Evolutionary conservation across 2,329 filamentous ascomycete genomes (phyloP).

Genomic region (Cryphonectria japonica): DNA sequence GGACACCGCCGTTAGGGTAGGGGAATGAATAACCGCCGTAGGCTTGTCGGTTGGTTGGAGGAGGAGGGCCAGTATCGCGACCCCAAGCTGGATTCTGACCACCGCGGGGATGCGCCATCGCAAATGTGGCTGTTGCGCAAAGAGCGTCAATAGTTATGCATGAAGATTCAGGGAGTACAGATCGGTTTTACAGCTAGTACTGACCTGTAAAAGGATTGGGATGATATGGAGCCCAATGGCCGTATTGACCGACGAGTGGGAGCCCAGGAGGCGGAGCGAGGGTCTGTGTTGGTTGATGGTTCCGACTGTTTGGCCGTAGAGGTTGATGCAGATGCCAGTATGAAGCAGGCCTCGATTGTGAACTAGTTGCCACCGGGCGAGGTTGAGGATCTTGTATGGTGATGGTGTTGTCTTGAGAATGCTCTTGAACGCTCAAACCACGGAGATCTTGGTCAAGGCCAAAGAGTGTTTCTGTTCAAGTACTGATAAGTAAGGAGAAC

Average conservation of each 20-base stretch:
- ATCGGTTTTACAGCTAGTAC: neutral
- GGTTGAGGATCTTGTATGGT: neutral
- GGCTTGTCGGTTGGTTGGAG: constrained; percentile 4
- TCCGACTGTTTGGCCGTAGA: neutral
- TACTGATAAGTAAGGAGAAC: neutral
- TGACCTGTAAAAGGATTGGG: neutral
- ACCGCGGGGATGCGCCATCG: constrained; percentile 5
- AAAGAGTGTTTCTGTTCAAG: neutral
- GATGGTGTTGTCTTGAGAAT: neutral
- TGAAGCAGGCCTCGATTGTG: neutral
- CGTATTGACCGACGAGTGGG: constrained; percentile 8
- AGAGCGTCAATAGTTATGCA: neutral
- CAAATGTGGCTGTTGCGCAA: neutral
- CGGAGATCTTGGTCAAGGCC: neutral
- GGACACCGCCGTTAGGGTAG: neutral
- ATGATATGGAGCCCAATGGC: neutral
- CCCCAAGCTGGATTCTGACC: constrained; percentile 24
- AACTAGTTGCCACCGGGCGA: neutral
- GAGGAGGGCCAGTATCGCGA: constrained; percentile 11
- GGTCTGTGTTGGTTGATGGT: neutral
- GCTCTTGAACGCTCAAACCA: neutral
- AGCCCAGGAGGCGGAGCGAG: neutral
- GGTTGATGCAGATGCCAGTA: neutral
- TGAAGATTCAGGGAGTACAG: neutral
- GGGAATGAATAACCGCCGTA: neutral